These are phyloP conservation scores for Wickerhamiella nectarea DNA, from an alignment of 805 yeast species.

Conservation along the genomic window DNA sequence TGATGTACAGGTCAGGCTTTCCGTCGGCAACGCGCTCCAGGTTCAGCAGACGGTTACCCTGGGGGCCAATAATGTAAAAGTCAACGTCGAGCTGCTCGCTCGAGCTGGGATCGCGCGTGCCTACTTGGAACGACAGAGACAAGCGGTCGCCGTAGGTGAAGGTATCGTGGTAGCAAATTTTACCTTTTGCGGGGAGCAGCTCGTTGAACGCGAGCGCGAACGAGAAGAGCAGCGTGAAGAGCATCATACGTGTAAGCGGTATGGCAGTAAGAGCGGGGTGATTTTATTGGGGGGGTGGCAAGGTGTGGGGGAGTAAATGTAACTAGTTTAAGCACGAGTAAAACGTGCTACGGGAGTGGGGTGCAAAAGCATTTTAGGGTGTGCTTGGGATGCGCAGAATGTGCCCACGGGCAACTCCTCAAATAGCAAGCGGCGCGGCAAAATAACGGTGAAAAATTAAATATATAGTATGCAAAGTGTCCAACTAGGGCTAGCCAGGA, in stretches of 20 bases:
- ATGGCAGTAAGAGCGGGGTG: no score
- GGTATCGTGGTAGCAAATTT: slow-evolving; percentile 76
- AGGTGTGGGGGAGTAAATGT: no score
- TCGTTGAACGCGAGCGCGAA: slow-evolving; percentile 56
- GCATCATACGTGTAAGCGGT: slow-evolving; percentile 11
- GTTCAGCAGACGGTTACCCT: slow-evolving; percentile 37
- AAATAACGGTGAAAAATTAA: no score
- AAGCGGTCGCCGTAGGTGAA: slow-evolving; percentile 74
- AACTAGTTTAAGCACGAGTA: no score
- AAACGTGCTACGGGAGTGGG: no score
- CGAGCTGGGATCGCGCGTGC: slow-evolving; percentile 52
- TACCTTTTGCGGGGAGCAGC: slow-evolving; percentile 66
- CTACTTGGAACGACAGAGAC: slow-evolving; percentile 83
- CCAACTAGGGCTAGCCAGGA: no score
- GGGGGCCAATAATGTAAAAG: slow-evolving; percentile 43
- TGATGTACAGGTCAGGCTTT: slow-evolving; percentile 55
- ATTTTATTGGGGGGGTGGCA: not conserved
- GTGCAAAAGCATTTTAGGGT: no score
- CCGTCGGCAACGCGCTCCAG: slow-evolving; percentile 61
- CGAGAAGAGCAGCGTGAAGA: slow-evolving; percentile 11
- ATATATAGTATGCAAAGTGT: no score
- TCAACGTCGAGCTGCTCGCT: slow-evolving; percentile 35
- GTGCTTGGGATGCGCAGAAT: no score
- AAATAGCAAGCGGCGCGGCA: no score
- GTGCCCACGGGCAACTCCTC: no score